Conservation (phyloP, 305 asterid genomes). For the Fraxinus sp. region DNA sequence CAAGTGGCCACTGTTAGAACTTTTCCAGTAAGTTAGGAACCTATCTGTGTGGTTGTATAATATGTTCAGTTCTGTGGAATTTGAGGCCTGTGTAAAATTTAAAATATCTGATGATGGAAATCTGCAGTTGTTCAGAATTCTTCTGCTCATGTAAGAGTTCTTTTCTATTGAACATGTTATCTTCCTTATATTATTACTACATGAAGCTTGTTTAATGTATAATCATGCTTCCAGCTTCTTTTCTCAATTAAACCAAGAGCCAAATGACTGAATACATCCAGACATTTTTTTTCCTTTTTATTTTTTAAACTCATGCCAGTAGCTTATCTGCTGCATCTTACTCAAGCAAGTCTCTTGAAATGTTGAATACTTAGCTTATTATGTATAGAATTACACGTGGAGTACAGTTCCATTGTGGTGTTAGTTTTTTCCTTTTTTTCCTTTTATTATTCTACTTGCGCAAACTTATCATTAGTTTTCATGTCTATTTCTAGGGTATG, state of each 20-base stretch:
- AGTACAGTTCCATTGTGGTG: background rate
- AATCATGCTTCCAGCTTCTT: background rate
- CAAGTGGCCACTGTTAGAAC: slow-evolving; percentile 31
- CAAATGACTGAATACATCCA: background rate
- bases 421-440: background rate
- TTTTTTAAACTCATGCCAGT: background rate
- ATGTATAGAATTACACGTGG: background rate
- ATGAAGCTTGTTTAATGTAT: background rate
- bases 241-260: background rate
- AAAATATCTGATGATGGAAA: slow-evolving; percentile 42
- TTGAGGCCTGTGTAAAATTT: slow-evolving; percentile 43
- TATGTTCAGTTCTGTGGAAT: slow-evolving; percentile 37
- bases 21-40: slow-evolving; percentile 32
- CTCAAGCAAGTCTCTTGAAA: background rate
- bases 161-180: slow-evolving; percentile 26
- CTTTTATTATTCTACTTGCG: background rate
- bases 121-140: slow-evolving; percentile 42
- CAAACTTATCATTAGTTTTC: background rate
- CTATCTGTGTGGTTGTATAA: slow-evolving; percentile 41
- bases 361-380: background rate
- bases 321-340: background rate
- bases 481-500: background rate
- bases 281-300: background rate
- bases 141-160: slow-evolving; percentile 60
- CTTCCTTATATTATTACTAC: slow-evolving; percentile 9